Evolutionary conservation across 768 basidiomycete genomes (phyloP).

Genomic region (Pulveroboletus ravenelii): DNA sequence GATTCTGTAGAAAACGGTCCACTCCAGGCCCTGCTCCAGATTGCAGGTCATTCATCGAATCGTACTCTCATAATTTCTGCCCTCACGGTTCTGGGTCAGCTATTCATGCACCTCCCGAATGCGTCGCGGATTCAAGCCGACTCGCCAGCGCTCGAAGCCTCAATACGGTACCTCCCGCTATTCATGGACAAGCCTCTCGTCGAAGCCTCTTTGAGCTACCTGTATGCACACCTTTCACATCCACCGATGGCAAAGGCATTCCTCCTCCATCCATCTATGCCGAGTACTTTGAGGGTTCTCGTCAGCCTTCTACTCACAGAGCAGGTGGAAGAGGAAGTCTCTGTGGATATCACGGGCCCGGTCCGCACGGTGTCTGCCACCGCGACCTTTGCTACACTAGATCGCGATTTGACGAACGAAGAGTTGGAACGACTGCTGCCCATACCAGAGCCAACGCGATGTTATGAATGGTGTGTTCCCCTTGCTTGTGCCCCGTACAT

Average conservation of each 20-base stretch:
- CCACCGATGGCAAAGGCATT: conserved; percentile 75
- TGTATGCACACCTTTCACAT: conserved; percentile 72
- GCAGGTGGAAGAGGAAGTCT: conserved; percentile 64
- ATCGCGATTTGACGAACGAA: conserved; percentile 67
- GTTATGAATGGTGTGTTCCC: conserved; percentile 68
- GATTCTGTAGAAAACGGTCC: conserved; percentile 43
- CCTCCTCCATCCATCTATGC: conserved; percentile 65
- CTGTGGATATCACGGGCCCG: conserved; percentile 56
- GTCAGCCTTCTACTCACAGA: conserved; percentile 64
- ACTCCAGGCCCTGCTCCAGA: conserved; percentile 49
- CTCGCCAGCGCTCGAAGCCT: conserved; percentile 57
- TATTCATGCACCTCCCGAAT: conserved; percentile 63
- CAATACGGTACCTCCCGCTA: conserved; percentile 70
- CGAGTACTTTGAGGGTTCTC: conserved; percentile 62
- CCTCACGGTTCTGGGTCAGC: conserved; percentile 52
- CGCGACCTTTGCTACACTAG: conserved; percentile 40
- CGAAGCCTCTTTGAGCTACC: conserved; percentile 67
- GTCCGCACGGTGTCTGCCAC: conserved; percentile 57
- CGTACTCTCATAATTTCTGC: conserved; percentile 71
- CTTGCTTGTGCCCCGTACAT: not conserved
- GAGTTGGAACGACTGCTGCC: conserved; percentile 58
- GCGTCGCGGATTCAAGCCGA: conserved; percentile 45
- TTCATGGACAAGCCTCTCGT: conserved; percentile 64
- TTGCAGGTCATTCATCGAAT: conserved; percentile 58
- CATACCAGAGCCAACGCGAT: conserved; percentile 70